Conservation (phyloP, 169 alveolate genomes). For the Cryptosporidium tyzzeri region DNA sequence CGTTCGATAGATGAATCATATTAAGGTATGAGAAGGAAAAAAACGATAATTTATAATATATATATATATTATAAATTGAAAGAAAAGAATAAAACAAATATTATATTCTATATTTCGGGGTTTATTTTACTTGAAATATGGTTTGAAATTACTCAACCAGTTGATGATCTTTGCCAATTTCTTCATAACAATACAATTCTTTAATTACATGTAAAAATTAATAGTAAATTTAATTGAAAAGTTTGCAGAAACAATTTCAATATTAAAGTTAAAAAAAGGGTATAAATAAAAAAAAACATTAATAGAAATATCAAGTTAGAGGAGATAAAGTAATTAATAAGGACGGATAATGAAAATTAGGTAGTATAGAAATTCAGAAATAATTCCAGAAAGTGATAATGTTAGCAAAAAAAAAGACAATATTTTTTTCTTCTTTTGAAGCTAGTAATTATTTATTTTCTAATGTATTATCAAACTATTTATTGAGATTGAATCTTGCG, state of each 20-base stretch:
- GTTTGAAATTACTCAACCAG: no score
- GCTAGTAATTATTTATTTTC: no score
- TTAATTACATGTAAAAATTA: background rate
- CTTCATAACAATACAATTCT: no score
- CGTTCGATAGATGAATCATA: constrained; percentile 1
- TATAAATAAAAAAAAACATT: no score
- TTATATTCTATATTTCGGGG: no score
- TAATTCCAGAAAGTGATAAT: background rate
- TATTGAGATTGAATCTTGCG: background rate
- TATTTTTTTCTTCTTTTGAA: background rate
- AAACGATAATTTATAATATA: background rate
- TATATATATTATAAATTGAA: no score
- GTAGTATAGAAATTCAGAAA: background rate
- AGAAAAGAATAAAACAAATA: no score
- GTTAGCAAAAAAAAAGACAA: background rate
- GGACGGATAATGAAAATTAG: background rate
- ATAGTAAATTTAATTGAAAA: background rate
- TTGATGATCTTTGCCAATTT: no score
- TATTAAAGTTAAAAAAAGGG: no score
- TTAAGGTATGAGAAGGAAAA: background rate
- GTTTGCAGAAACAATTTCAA: background rate
- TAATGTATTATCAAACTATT: no score
- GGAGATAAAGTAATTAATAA: background rate
- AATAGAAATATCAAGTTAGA: background rate
- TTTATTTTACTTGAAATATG: no score